Percentiles rank a stretch among this genome's conserved stretches.
These are phyloP conservation scores for Kodamaea sagamina DNA, from an alignment of 805 yeast species.

Conservation along the genomic window DNA sequence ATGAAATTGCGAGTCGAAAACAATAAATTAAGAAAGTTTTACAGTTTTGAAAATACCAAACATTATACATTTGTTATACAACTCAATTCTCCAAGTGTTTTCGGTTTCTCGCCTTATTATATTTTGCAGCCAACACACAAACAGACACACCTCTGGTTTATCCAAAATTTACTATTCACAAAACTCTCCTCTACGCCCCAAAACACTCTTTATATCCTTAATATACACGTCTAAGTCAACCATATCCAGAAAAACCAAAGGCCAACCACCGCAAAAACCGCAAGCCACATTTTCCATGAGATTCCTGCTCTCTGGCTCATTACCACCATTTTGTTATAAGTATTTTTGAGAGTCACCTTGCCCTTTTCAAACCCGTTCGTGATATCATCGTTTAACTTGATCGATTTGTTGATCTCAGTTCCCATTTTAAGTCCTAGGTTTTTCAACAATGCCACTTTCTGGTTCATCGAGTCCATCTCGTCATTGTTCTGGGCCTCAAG, in stretches of 20 bases:
- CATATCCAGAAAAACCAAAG: slow-evolving; percentile 46
- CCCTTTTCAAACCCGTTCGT: slow-evolving; percentile 43
- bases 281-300: slow-evolving; percentile 47
- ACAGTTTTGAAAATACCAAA: no score
- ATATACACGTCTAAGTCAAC: slow-evolving; percentile 25
- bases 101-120: no score
- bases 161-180: no score
- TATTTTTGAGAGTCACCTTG: slow-evolving; percentile 40
- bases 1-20: no score
- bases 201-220: background rate
- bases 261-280: slow-evolving; percentile 38
- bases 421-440: slow-evolving; percentile 46
- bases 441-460: slow-evolving; percentile 43
- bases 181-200: no score
- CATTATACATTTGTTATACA: no score
- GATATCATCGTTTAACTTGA: slow-evolving; percentile 43
- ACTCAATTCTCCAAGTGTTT: no score
- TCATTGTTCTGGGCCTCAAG: slow-evolving; percentile 46
- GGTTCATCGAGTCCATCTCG: slow-evolving; percentile 43
- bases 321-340: slow-evolving; percentile 44
- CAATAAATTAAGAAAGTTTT: no score
- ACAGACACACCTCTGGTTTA: no score
- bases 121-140: no score
- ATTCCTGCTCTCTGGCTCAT: slow-evolving; percentile 51
- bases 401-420: slow-evolving; percentile 42